Conservation (phyloP, 2,329 filamentous ascomycete genomes). For the Penicillium sp. region DNA sequence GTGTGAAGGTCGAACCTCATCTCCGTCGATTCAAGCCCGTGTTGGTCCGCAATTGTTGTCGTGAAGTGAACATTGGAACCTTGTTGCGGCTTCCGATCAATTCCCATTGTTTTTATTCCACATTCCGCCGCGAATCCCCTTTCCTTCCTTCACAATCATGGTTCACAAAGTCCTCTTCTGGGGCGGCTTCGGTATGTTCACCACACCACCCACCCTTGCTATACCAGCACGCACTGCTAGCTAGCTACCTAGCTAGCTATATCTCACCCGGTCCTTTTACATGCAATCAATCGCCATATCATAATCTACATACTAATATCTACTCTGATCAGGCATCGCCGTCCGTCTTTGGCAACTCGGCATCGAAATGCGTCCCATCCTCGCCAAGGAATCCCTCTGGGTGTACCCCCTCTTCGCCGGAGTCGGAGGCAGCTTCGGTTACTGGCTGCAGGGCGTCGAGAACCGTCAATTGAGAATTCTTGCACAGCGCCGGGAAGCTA, state of each 20-base stretch:
- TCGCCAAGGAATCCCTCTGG: slow-evolving; percentile 75
- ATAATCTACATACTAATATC: too few species aligned
- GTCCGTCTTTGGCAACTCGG: slow-evolving; percentile 93
- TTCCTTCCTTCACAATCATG: slow-evolving; percentile 27
- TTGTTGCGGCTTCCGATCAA: too few species aligned
- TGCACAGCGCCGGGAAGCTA: slow-evolving; percentile 63
- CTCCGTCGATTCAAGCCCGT: slow-evolving; percentile 15
- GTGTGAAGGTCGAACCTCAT: slow-evolving; percentile 21
- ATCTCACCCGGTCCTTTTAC: too few species aligned
- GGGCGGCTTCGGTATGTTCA: slow-evolving; percentile 78
- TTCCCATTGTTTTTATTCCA: too few species aligned
- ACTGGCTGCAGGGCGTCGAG: slow-evolving; percentile 91
- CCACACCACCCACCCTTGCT: too few species aligned
- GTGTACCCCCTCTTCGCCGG: slow-evolving; percentile 82
- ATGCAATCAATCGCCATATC: too few species aligned
- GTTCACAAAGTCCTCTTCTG: slow-evolving; percentile 47
- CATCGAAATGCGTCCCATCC: slow-evolving; percentile 94
- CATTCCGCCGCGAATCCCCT: too few species aligned
- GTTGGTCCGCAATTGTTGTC: too few species aligned
- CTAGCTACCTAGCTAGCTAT: too few species aligned
- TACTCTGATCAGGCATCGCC: slow-evolving; percentile 84
- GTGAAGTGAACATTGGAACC: too few species aligned
- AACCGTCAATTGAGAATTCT: slow-evolving; percentile 69
- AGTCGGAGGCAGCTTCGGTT: slow-evolving; percentile 83
- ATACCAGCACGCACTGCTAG: too few species aligned